Percentiles rank a stretch among this genome's conserved stretches.
Evolutionary conservation across 169 alveolate species (phyloP).

Genomic region (Plasmodium malariae): DNA sequence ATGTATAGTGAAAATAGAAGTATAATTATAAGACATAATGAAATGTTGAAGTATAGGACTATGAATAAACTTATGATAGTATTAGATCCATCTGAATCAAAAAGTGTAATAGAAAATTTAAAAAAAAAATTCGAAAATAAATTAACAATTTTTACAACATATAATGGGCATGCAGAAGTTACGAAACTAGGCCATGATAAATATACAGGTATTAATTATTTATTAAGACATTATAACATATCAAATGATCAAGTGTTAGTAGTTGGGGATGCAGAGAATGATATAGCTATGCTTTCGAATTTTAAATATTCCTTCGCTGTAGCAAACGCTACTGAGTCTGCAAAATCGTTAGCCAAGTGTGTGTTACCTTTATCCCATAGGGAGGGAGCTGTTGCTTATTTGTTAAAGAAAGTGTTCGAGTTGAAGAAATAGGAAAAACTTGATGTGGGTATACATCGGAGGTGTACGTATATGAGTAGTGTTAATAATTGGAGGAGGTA

Average conservation of each 20-base stretch:
- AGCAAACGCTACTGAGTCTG: conserved; percentile 68
- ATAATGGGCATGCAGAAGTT: conserved; percentile 72
- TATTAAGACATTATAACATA: conserved; percentile 55
- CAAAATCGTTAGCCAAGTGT: conserved; percentile 62
- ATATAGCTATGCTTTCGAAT: conserved; percentile 65
- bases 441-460: no score
- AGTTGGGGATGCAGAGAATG: conserved; percentile 76
- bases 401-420: conserved; percentile 53
- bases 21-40: conserved; percentile 64
- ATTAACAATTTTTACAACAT: conserved; percentile 65
- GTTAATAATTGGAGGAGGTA: no score
- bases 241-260: conserved; percentile 69
- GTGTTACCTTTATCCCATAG: conserved; percentile 50
- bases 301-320: conserved; percentile 73
- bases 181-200: conserved; percentile 72
- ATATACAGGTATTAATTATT: conserved; percentile 63
- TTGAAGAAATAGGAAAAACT: no score
- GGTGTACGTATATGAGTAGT: no score
- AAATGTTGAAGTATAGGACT: conserved; percentile 59
- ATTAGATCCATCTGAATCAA: conserved; percentile 70
- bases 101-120: conserved; percentile 27
- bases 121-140: conserved; percentile 26
- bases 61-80: conserved; percentile 67
- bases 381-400: conserved; percentile 74
- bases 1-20: conserved; percentile 73